A percentile compares a stretch with the other conserved stretches of the same genome.
phyloP scores from a whole-genome alignment of 169 alveolate species.

The Cryptosporidium sp. region DNA sequence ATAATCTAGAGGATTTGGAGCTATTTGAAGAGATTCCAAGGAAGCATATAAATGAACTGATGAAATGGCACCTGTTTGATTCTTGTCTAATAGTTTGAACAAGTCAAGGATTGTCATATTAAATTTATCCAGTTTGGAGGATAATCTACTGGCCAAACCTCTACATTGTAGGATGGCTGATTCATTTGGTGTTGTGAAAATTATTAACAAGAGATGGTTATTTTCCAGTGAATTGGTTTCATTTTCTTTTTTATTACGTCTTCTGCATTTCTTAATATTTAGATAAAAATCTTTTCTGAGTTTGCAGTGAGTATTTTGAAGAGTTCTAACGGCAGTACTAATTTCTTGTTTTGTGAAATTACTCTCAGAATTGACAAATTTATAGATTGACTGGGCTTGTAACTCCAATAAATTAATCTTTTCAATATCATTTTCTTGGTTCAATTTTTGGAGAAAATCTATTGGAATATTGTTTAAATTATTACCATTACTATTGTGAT shows the following conservation, averaged over 20 bases:
- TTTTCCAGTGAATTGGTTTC: background rate
- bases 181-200: conserved; percentile 62
- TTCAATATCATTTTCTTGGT: background rate
- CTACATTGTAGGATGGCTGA: conserved; percentile 58
- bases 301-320: conserved; percentile 30
- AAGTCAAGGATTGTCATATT: conserved; percentile 49
- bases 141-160: conserved; percentile 52
- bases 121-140: conserved; percentile 9
- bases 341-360: conserved; percentile 44
- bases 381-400: conserved; percentile 60
- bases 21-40: conserved; percentile 54
- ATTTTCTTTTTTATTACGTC: conserved; percentile 38
- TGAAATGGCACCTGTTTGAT: conserved; percentile 52
- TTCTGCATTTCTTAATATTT: conserved; percentile 40
- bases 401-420: conserved; percentile 26
- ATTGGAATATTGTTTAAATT: background rate
- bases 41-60: conserved; percentile 44
- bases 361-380: conserved; percentile 57
- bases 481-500: background rate
- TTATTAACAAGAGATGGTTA: background rate
- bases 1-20: conserved; percentile 60
- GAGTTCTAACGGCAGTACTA: conserved; percentile 32
- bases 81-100: conserved; percentile 37
- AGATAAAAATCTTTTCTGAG: conserved; percentile 34
- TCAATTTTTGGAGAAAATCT: background rate